These are phyloP conservation scores for Pisolithus albus DNA, from an alignment of 768 basidiomycete genomes.

Conservation along the genomic window DNA sequence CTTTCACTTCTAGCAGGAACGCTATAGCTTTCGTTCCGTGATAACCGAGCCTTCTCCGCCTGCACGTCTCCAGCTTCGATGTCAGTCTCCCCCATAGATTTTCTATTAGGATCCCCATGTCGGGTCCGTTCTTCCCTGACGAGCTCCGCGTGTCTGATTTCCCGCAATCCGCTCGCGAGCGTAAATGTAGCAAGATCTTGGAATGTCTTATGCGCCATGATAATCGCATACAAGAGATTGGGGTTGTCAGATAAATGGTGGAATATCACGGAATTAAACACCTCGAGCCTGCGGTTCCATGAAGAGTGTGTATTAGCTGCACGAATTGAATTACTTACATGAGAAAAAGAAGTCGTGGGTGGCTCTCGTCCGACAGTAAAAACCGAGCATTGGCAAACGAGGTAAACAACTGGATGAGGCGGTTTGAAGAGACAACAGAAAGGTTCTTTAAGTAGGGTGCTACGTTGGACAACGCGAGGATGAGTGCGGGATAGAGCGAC, in stretches of 20 bases:
- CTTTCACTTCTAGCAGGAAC: slow-evolving; percentile 16
- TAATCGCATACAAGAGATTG: slow-evolving; percentile 78
- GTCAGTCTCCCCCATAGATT: slow-evolving; percentile 17
- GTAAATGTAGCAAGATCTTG: slow-evolving; percentile 92
- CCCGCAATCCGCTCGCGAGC: slow-evolving; percentile 73
- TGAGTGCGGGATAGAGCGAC: slow-evolving; percentile 85
- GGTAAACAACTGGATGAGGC: slow-evolving; percentile 81
- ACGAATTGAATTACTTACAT: slow-evolving; percentile 44
- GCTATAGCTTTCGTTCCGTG: slow-evolving; percentile 44
- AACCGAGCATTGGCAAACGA: slow-evolving; percentile 90
- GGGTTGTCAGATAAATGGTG: slow-evolving; percentile 79
- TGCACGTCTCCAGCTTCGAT: slow-evolving; percentile 21
- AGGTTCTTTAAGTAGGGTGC: slow-evolving; percentile 83
- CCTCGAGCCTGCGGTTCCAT: slow-evolving; percentile 60
- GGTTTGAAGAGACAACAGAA: slow-evolving; percentile 72
- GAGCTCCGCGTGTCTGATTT: slow-evolving; percentile 68
- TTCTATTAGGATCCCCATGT: slow-evolving; percentile 21
- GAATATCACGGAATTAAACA: slow-evolving; percentile 80
- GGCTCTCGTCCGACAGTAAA: slow-evolving; percentile 88
- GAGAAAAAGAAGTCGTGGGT: slow-evolving; percentile 88
- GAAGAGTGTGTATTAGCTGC: background rate
- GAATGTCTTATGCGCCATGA: slow-evolving; percentile 79
- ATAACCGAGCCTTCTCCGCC: slow-evolving; percentile 61
- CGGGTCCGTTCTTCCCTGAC: slow-evolving; percentile 62
- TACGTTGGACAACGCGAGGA: slow-evolving; percentile 83